These are phyloP conservation scores for Candida bentonensis DNA, from an alignment of 805 yeast genomes.

Conservation along the genomic window DNA sequence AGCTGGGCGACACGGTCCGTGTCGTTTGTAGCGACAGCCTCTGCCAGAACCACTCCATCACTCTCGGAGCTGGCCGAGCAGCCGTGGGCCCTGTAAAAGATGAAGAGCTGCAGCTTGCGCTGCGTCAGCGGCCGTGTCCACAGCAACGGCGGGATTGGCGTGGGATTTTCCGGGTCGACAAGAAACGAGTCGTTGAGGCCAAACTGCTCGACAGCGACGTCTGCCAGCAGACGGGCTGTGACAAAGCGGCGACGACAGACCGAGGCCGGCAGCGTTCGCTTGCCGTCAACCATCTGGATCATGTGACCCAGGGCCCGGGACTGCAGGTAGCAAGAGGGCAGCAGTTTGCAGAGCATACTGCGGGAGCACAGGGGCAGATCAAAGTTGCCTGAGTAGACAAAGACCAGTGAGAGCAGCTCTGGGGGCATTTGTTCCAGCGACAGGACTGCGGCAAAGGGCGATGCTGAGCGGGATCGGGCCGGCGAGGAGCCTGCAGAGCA, in stretches of 20 bases:
- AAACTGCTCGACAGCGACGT: constrained; percentile 58
- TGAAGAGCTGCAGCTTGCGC: constrained; percentile 13
- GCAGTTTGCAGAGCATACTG: constrained; percentile 15
- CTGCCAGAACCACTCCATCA: constrained; percentile 4
- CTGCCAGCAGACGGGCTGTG: constrained; percentile 13
- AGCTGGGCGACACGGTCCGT: constrained; percentile 1
- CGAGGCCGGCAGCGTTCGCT: constrained; percentile 9
- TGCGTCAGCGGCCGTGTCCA: constrained; percentile 11
- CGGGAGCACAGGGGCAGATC: constrained; percentile 25
- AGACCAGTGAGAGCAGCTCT: constrained; percentile 29
- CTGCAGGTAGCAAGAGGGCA: constrained; percentile 16
- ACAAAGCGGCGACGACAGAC: constrained; percentile 15
- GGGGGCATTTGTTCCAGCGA: constrained; percentile 26
- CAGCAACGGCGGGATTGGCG: constrained; percentile 4
- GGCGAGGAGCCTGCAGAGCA: not conserved
- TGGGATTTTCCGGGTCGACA: constrained; percentile 46
- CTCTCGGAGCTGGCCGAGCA: constrained; percentile 7
- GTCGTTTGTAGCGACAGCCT: constrained; percentile 1
- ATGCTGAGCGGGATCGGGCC: not conserved
- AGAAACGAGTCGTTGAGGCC: constrained; percentile 78
- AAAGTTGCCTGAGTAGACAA: constrained; percentile 26
- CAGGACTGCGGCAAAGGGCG: not conserved
- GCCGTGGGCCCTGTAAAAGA: constrained; percentile 8
- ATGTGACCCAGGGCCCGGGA: constrained; percentile 11
- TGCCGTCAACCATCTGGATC: constrained; percentile 8